A percentile compares a stretch with the other conserved stretches of the same genome.
These are phyloP conservation scores for Martensiomyces pterosporus DNA, from an alignment of 192 early-diverging fungal species.

Conservation along the genomic window DNA sequence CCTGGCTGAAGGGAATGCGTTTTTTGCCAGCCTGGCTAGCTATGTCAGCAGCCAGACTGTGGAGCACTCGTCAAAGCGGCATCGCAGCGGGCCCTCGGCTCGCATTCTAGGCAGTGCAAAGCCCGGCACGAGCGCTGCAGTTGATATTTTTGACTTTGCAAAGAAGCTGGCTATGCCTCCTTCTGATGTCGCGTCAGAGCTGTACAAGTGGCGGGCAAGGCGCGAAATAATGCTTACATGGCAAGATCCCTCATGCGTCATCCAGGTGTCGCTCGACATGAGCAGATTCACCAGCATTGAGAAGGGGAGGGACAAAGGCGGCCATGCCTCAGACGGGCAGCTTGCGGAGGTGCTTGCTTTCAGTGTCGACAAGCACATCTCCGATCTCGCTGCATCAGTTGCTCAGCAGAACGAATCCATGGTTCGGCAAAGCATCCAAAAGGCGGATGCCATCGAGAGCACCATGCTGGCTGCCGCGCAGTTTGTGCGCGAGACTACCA, in stretches of 20 bases:
- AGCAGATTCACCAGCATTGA: slow-evolving; percentile 9
- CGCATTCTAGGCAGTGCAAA: slow-evolving; percentile 10
- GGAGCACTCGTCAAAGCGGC: too few relatives aligned
- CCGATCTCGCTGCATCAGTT: slow-evolving; percentile 10
- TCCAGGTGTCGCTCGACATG: slow-evolving; percentile 26
- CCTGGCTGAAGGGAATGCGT: slow-evolving; percentile 19
- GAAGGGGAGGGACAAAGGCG: background rate
- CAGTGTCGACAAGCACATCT: slow-evolving; percentile 23
- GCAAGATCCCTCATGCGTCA: slow-evolving; percentile 38
- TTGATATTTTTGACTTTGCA: slow-evolving; percentile 38
- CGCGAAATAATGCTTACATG: slow-evolving; percentile 37
- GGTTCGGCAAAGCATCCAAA: slow-evolving; percentile 17
- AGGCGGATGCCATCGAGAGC: slow-evolving; percentile 15
- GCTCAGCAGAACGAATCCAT: slow-evolving; percentile 24
- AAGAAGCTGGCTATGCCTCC: slow-evolving; percentile 1
- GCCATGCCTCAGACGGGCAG: background rate
- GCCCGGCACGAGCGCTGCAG: background rate
- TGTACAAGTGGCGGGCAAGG: slow-evolving; percentile 40
- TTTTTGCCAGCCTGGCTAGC: slow-evolving; percentile 25
- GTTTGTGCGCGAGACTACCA: background rate
- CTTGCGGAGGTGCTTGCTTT: slow-evolving; percentile 24
- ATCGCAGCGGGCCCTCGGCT: background rate
- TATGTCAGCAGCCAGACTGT: slow-evolving; percentile 1
- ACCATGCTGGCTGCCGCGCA: slow-evolving; percentile 15
- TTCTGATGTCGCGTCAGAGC: slow-evolving; percentile 24